Base-by-base conservation (phyloP, 768 basidiomycete genomes). In the Hirschioporus abietinus region DNA sequence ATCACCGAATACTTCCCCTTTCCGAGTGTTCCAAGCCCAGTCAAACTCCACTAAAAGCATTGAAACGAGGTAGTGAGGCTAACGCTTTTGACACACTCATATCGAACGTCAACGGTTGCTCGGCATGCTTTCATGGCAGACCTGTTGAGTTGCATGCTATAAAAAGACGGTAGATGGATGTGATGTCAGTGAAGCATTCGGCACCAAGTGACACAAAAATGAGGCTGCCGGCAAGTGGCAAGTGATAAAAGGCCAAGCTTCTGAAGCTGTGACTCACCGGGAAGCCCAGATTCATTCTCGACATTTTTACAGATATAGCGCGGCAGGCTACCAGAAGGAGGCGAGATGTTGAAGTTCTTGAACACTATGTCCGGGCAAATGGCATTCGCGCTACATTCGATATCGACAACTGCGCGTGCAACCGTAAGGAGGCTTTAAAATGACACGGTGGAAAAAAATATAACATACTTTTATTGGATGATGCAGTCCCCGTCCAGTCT, bases 231-330 rank as follows among this genome's bases (percentile, higher is more conserved):
- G 60, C 24, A 61, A 61, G 23, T 61, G 18, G 60, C 24, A 24
- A 15, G 15, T 6, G 60, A 18, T 25, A n/a, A n/a, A n/a, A n/a
- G n/a, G n/a, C n/a, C n/a, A n/a, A n/a, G n/a, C n/a, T n/a, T n/a
- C n/a, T n/a, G n/a, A n/a, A n/a, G n/a, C n/a, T n/a, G 17, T 34
- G 20, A 69, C 73, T 15, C 57, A 72, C 76, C 72, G 63, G 73
- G 71, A 17, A 76, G 66, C 9, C 74, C 76, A 24, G n/a, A 60
- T 35, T 74, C 74, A 66, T 74, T 76, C 23, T 79, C 71, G 6
- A 82, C 80, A 70, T 86, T 86, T 61, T 79, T 73, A 69, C 84
- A 87, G 52, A 83, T 78, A 66, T 77, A 80, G 60, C 72, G 72
- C 7, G 79, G 74, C 3, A 75, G 70, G 60, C 78, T 70, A 3